Base-by-base conservation (phyloP, 73 alveolate genomes). In the Paramecium sonneborni region DNA sequence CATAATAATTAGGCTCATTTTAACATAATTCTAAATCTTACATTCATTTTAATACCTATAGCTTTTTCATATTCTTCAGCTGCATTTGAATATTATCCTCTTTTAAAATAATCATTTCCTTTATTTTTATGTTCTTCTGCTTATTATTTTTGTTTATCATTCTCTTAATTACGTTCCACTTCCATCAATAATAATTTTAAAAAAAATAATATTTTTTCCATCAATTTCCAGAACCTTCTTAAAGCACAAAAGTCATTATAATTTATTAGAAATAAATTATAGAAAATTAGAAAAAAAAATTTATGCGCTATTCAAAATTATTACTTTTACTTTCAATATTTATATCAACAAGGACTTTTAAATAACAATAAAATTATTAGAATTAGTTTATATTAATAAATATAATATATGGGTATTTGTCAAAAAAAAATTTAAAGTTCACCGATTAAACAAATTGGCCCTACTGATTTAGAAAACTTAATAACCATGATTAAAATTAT, bases 71-170 rank as follows among this genome's bases (percentile, higher is more conserved):
- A 98, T 85, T 90, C 55, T 12, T 95, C 97, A 56, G 97, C 94
- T 28, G 99, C 99, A 37, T 92, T 92, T 5, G 93, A 92, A 86
- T 95, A 97, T 76, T 96, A 92, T 41, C 95, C 96, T 44, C 96
- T 86, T 85, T 96, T 94, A 93, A 96, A 98, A 69, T 92, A 96
- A 58, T 96, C 98, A 92, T 98, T 98, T 12, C 99, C 99, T 92
- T 96, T 88, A 68, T 87, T 86, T 76, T 97, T 98, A 58, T 92
- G 90, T 24, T 91, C 96, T 57, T 97, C 99, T 76, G 98, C 96
- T 62, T 62, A 32, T 62, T 62, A 30, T 32, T 3, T 62, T 11
- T 23, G 68, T 52, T 52, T 52, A 52, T 52, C 68, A 52, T 18
- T 52, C 18, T 30, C 44, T 62, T 21, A 23, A 14, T 62, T 32